phyloP scores from a whole-genome alignment of 257 asterid genomes.

The Solanum chilense region DNA sequence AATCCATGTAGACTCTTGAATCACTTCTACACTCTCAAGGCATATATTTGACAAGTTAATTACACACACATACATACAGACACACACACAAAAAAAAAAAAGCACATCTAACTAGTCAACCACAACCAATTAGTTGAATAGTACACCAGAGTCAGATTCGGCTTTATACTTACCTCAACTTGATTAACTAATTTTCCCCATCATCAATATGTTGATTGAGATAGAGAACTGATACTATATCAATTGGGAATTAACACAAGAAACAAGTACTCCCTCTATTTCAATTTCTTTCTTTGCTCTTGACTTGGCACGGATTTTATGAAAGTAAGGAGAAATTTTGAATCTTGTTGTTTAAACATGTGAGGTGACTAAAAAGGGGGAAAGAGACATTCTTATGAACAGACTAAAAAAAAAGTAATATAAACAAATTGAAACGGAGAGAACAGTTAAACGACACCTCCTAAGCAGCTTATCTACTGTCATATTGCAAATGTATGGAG shows the following conservation, averaged over 20 bases:
- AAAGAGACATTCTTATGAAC: background rate
- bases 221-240: background rate
- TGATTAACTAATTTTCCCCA: background rate
- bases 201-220: background rate
- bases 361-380: background rate
- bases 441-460: conserved; percentile 27
- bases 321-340: background rate
- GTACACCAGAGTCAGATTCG: background rate
- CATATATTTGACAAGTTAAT: background rate
- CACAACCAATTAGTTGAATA: background rate
- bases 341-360: background rate
- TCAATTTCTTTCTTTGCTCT: background rate
- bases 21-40: background rate
- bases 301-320: background rate
- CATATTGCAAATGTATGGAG: conserved; percentile 92
- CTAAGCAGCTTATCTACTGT: conserved; percentile 72
- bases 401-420: background rate
- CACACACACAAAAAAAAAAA: background rate
- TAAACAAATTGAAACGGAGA: background rate
- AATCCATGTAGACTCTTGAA: background rate
- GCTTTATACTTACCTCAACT: background rate
- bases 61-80: background rate
- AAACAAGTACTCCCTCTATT: background rate
- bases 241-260: background rate
- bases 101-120: background rate